Evolutionary conservation across 768 basidiomycete genomes (phyloP), one percentile per base, ranked within the genome.

Genomic region (Rhizopogon roseolus): DNA sequence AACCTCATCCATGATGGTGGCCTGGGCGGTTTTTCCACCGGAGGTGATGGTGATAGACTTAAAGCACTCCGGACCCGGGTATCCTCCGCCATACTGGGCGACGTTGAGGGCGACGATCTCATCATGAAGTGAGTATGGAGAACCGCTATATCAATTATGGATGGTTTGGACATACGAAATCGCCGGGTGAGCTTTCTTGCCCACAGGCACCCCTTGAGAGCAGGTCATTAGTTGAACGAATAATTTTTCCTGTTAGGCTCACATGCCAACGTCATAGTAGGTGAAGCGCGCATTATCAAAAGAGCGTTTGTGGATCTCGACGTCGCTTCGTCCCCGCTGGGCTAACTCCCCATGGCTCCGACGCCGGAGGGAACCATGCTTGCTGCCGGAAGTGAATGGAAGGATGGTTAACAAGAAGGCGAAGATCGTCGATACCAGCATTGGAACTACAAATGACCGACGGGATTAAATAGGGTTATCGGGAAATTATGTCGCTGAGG

Each of bases 51-150:
- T 76, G 57, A 93, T 87, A n/a, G 56, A 54, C 64, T 81, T 73
- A 66, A 76, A 77, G 67, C 90, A 93, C 52, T 85, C 59, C 36
- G 80, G 74, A 13, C 85, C 81, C 14, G 88, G 86, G 64, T 77
- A 86, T 2, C 77, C 77, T 25, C 61, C 57, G 11, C 85, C 84
- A 56, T 71, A 88, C 70, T 85, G 78, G 71, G 14, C 25, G 7
- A 55, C 37, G 7, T 68, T 69, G 34, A 69, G 34, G 14, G 67
- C 66, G 22, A 67, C 66, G 10, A 69, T 59, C 66, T 67, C 29
- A 19, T 17, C 22, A 11, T 8, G 10, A n/a, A 62, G 62, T 77
- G 76, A 52, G 79, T 57, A 4, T 77, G 76, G 22, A 77, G 76
- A 51, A 78, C 76, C 77, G 77, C 50, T 32, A 36, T 16, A 27